Evolutionary conservation across 2,329 filamentous ascomycete species (phyloP).

Genomic region (Penicillium sp.): DNA sequence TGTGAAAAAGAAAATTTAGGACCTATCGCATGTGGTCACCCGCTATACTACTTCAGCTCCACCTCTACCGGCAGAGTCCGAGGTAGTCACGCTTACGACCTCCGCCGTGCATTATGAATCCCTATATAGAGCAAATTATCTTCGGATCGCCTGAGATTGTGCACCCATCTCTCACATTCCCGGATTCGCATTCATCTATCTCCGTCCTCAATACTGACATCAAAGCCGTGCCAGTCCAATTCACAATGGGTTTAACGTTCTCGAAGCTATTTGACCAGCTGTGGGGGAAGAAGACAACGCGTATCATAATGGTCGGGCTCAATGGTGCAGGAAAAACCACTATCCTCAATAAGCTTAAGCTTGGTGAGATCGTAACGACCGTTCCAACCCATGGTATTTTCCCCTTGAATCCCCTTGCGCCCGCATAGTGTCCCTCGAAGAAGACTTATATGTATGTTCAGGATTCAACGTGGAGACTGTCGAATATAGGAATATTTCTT

Average conservation of each 20-base stretch:
- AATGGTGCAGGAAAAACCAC: not conserved
- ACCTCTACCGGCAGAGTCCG: not conserved
- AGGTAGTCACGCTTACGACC: not conserved
- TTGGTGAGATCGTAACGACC: not conserved
- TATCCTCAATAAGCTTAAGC: not conserved
- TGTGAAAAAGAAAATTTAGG: not conserved
- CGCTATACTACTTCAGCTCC: not conserved
- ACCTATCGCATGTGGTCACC: not conserved
- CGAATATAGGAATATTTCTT: not conserved
- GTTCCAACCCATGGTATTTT: not conserved
- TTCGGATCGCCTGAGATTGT: not conserved
- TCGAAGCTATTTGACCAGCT: not conserved
- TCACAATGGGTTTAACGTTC: not conserved
- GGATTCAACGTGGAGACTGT: not conserved
- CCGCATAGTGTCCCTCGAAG: not conserved
- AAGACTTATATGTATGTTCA: not conserved
- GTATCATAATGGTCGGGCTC: not conserved
- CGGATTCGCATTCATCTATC: not conserved
- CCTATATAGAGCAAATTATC: not conserved
- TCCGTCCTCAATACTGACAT: not conserved
- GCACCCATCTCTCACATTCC: not conserved
- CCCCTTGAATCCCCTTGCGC: not conserved
- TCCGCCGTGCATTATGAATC: too few species aligned
- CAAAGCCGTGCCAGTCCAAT: not conserved
- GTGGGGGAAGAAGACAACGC: not conserved